Base-by-base conservation (phyloP, 352 stramenopile species). In the Pythium volutum region DNA sequence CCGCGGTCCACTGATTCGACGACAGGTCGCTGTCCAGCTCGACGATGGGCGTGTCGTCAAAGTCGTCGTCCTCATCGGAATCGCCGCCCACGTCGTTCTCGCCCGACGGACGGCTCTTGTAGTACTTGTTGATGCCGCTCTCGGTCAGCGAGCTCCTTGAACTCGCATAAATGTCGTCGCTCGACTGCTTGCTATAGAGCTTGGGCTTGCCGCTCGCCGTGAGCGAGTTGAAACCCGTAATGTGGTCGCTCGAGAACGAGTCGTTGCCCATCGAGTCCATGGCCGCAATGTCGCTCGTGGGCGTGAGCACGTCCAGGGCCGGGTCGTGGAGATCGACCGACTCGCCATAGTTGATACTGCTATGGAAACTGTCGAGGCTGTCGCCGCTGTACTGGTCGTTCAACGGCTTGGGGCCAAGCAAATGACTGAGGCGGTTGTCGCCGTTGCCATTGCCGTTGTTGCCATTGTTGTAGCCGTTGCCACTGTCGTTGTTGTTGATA, bases 291-390 rank as follows among this genome's bases (percentile, higher is more conserved):
- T 88, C 75, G 59, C 75, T 87, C 10, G 62, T 63, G n/a, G 81
- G 78, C 12, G 81, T 87, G n/a, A 90, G 62, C 45, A 87, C 58
- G 61, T 88, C 81, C 12, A 86, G 59, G 22, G 71, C 73, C 25
- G 70, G 73, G 53, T 87, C 73, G 64, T 82, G 76, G 46, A 76
- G 76, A 54, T 82, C 69, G 33, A 80, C 43, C 4, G 59, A 67
- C 51, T 67, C 59, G 7, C 51, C 51, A 29, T 57, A 67, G 16
- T 36, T 7, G 31, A 14, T 36, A 33, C 41, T 2, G 25, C 59
- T 67, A 20, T 33, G 3, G 10, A 50, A 27, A 14, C 38, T 59
- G 36, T 26, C 15, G 18, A 38, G 52, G 20, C 25, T 41, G 42
- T 45, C 31, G 10, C 15, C 9, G 11, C 55, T 62, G 46, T 62